Conservation (phyloP, 495 filamentous ascomycete species). For the Aspergillus nanangensis region DNA sequence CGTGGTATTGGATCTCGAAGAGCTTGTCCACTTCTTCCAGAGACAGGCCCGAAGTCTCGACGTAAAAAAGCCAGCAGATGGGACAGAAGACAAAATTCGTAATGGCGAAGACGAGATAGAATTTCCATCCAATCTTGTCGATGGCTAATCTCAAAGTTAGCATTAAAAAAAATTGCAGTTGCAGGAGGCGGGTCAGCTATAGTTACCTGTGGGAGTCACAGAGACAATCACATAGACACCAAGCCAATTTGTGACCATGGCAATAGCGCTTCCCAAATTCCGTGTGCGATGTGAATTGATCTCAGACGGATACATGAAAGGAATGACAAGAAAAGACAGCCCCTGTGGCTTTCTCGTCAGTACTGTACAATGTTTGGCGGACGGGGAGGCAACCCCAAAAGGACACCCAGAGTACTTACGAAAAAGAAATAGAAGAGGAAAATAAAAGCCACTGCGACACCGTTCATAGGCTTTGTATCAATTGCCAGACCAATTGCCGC, state of each 20-base stretch:
- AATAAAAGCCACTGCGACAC: constrained; percentile 19
- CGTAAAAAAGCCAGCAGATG: constrained; percentile 27
- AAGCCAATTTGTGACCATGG: constrained; percentile 21
- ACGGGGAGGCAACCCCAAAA: too few relatives aligned
- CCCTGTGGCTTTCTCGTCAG: too few relatives aligned
- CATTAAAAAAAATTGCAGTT: too few relatives aligned
- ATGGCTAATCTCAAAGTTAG: too few relatives aligned
- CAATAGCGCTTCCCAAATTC: constrained; percentile 18
- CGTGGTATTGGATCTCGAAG: too few relatives aligned
- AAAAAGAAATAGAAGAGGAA: constrained; percentile 25
- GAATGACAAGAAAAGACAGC: constrained; percentile 19
- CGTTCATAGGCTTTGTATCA: not conserved
- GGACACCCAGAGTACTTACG: too few relatives aligned
- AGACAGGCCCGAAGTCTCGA: constrained; percentile 23
- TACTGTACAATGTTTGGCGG: not conserved
- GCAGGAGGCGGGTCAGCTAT: too few relatives aligned
- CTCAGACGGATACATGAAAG: constrained; percentile 29
- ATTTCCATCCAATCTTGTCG: constrained; percentile 23
- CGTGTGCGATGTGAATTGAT: constrained; percentile 25
- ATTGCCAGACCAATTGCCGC: constrained; percentile 8
- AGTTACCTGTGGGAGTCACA: constrained; percentile 29
- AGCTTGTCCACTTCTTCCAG: constrained; percentile 35
- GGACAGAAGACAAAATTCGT: constrained; percentile 25
- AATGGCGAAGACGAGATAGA: constrained; percentile 30
- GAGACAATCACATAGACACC: constrained; percentile 25